Percentiles rank a stretch among this genome's conserved stretches.
These are phyloP conservation scores for Nicotiana rustica DNA, from an alignment of 305 asterid genomes.

Conservation along the genomic window DNA sequence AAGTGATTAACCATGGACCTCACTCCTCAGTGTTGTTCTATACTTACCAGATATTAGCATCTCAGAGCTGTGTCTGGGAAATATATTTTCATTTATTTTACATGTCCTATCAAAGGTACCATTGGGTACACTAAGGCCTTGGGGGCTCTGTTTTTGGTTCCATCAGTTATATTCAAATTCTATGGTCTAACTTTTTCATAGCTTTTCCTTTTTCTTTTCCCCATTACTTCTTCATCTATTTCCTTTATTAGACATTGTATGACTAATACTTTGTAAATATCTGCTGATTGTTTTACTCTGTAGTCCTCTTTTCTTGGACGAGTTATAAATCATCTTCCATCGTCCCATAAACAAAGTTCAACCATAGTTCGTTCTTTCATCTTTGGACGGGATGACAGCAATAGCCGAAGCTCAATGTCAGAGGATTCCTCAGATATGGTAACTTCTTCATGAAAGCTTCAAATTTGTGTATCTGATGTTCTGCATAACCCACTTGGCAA, in stretches of 20 bases:
- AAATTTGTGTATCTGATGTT: constrained; percentile 23
- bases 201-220: not conserved
- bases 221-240: not conserved
- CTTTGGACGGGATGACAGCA: constrained; percentile 92
- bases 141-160: not conserved
- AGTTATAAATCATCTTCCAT: constrained; percentile 60
- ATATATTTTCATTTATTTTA: constrained; percentile 15
- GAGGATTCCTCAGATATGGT: constrained; percentile 74
- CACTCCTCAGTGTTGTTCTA: constrained; percentile 18
- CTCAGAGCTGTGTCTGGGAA: not conserved
- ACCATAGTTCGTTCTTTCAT: constrained; percentile 73
- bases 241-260: not conserved
- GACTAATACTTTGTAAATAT: not conserved
- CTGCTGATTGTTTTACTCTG: constrained; percentile 37
- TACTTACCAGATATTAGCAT: constrained; percentile 16
- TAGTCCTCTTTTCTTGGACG: constrained; percentile 94
- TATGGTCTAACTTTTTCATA: constrained; percentile 3
- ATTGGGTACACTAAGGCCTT: not conserved
- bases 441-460: constrained; percentile 40
- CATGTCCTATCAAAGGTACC: not conserved
- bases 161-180: constrained; percentile 3
- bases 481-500: not conserved
- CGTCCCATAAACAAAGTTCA: constrained; percentile 72
- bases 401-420: constrained; percentile 76
- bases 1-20: not conserved